phyloP scores from a whole-genome alignment of 2,329 filamentous ascomycete genomes.

The Fusarium globosum region DNA sequence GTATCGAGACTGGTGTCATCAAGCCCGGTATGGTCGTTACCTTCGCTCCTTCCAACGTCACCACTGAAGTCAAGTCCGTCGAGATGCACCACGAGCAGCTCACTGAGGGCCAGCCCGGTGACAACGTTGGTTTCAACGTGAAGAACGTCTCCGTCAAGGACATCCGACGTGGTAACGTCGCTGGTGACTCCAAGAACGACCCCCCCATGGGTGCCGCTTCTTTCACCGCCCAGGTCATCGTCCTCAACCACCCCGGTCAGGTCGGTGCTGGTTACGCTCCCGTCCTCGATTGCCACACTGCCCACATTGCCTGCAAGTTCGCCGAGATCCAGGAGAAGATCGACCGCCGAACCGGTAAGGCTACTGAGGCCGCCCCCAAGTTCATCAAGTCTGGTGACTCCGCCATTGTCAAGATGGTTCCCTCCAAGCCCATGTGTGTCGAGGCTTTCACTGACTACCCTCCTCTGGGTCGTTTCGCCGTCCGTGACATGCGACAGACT shows the following conservation, averaged over 20 bases:
- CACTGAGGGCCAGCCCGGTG: slow-evolving; percentile 91
- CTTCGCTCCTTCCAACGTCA: slow-evolving; percentile 98
- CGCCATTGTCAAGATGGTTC: slow-evolving; percentile 99
- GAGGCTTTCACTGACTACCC: slow-evolving; percentile 99
- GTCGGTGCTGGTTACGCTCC: slow-evolving; percentile 99
- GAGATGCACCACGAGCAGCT: slow-evolving; percentile 99
- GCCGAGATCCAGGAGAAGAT: slow-evolving; percentile 99
- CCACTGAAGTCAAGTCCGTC: slow-evolving; percentile 99
- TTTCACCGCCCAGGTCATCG: slow-evolving; percentile 99
- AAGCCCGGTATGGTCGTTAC: slow-evolving; percentile 94
- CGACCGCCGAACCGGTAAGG: slow-evolving; percentile 99
- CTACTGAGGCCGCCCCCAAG: slow-evolving; percentile 90
- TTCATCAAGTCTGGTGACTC: slow-evolving; percentile 99
- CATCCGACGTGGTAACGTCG: slow-evolving; percentile 99
- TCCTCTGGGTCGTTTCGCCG: slow-evolving; percentile 99
- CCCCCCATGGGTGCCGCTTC: slow-evolving; percentile 87
- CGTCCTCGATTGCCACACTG: slow-evolving; percentile 99
- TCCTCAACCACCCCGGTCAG: slow-evolving; percentile 99
- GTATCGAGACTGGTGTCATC: slow-evolving; percentile 99
- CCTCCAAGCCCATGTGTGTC: slow-evolving; percentile 99
- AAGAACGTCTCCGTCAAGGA: slow-evolving; percentile 99
- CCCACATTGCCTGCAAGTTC: slow-evolving; percentile 99
- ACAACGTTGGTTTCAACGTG: slow-evolving; percentile 99
- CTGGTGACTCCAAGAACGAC: slow-evolving; percentile 99
- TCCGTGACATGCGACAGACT: slow-evolving; percentile 97